Percentiles rank a stretch among this genome's conserved stretches.
Conservation (phyloP, 2,329 filamentous ascomycete genomes). For the Diaporthe ampelina region DNA sequence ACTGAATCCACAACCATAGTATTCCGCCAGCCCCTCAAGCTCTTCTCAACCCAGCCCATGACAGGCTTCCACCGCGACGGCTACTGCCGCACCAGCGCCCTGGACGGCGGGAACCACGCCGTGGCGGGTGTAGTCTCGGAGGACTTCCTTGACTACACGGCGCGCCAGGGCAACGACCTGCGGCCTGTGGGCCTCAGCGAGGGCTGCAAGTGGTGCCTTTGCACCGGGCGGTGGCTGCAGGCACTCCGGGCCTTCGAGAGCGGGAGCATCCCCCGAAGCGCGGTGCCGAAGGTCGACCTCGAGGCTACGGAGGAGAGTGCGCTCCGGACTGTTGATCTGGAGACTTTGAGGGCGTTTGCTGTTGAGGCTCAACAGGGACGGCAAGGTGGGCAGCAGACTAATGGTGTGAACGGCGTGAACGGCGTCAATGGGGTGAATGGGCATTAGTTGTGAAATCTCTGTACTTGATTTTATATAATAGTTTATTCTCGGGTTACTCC, state of each 20-base stretch:
- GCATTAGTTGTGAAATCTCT: neutral
- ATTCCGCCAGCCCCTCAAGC: constrained; percentile 69
- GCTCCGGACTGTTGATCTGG: constrained; percentile 60
- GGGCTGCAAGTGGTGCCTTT: constrained; percentile 75
- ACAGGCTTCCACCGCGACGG: constrained; percentile 74
- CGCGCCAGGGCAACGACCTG: constrained; percentile 71
- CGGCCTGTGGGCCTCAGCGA: constrained; percentile 66
- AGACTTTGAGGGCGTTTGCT: constrained; percentile 64
- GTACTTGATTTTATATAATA: neutral
- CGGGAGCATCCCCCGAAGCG: constrained; percentile 51
- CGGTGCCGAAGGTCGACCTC: constrained; percentile 58
- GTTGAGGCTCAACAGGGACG: constrained; percentile 61
- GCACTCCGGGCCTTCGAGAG: constrained; percentile 67
- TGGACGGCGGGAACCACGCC: constrained; percentile 71
- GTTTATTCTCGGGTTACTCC: no score
- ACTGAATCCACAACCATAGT: constrained; percentile 53
- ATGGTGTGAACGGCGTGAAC: constrained; percentile 73
- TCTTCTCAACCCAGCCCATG: constrained; percentile 69
- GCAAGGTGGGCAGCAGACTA: constrained; percentile 81
- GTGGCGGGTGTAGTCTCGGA: constrained; percentile 70
- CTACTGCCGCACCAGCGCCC: constrained; percentile 67
- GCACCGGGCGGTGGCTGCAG: constrained; percentile 71
- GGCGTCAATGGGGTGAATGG: constrained; percentile 32
- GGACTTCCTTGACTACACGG: constrained; percentile 73
- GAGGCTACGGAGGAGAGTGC: constrained; percentile 67